Evolutionary conservation across 345 rosid genomes (phyloP).

Genomic region (Rhodamnia argentea): DNA sequence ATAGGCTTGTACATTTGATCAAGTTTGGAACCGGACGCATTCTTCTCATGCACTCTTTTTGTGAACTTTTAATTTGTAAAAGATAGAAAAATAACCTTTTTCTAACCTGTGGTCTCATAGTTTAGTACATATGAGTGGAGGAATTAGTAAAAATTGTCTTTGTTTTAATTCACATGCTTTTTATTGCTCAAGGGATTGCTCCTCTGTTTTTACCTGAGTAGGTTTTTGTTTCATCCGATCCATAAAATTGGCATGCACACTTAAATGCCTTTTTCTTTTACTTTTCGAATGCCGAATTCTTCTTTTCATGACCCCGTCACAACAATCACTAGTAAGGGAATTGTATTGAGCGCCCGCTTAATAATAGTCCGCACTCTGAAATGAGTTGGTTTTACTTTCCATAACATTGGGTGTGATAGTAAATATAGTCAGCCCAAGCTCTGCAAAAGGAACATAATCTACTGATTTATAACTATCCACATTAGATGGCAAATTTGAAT

Average conservation of each 20-base stretch:
- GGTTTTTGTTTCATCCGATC: neutral
- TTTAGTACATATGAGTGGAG: neutral
- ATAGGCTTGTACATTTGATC: neutral
- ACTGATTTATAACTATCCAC: neutral
- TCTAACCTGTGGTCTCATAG: neutral
- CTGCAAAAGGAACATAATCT: neutral
- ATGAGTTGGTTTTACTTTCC: neutral
- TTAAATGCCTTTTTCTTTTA: neutral
- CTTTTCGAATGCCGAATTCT: neutral
- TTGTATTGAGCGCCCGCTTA: neutral
- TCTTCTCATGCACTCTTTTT: neutral
- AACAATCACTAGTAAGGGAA: neutral
- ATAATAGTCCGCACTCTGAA: neutral
- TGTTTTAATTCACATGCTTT: neutral
- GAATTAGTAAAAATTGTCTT: neutral
- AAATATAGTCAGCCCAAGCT: neutral
- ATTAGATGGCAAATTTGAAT: neutral
- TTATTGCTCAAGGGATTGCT: neutral
- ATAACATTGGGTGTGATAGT: neutral
- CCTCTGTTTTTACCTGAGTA: neutral
- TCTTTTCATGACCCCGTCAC: neutral
- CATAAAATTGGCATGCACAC: neutral
- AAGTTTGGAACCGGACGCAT: neutral
- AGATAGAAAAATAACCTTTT: neutral
- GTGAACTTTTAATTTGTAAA: neutral